Percentiles rank a stretch among this genome's conserved stretches.
Evolutionary conservation across 768 basidiomycete genomes (phyloP).

Genomic region (Naganishia onofrii): DNA sequence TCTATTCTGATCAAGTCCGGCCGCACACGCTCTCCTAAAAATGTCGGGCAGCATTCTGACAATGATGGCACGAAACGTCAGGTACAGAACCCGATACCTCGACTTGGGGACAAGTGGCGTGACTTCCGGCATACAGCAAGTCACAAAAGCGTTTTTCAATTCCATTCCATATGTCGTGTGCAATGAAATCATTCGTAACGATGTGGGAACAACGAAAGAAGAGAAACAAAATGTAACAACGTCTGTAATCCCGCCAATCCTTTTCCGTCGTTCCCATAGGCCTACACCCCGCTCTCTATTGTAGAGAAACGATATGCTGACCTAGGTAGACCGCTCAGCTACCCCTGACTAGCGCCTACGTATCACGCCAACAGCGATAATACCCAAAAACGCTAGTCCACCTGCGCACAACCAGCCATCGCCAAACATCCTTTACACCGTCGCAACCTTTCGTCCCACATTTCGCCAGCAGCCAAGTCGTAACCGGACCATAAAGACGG

Average conservation of each 20-base stretch:
- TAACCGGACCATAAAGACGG: background rate
- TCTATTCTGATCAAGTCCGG: too few species aligned
- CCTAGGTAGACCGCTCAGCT: constrained; percentile 23
- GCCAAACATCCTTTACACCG: background rate
- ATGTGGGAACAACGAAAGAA: constrained; percentile 16
- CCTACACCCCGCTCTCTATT: constrained; percentile 1
- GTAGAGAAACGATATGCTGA: background rate
- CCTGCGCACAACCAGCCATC: background rate
- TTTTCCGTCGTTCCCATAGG: background rate
- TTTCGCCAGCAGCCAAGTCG: background rate
- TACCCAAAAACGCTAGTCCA: background rate
- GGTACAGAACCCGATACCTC: too few species aligned
- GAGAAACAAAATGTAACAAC: constrained; percentile 4
- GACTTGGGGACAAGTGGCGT: too few species aligned
- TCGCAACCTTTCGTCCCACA: background rate
- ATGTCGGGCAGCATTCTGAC: too few species aligned
- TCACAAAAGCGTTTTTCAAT: constrained; percentile 26
- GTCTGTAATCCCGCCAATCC: background rate
- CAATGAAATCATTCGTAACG: constrained; percentile 25
- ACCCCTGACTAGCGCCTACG: background rate
- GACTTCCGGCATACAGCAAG: too few species aligned
- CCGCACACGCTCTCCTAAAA: too few species aligned
- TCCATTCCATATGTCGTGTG: constrained; percentile 21
- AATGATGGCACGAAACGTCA: too few species aligned
- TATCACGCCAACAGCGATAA: background rate